Evolutionary conservation across 1,284 basidiomycete genomes (phyloP), one percentile per base, ranked within the genome.

Genomic region (Tilletia walkeri): DNA sequence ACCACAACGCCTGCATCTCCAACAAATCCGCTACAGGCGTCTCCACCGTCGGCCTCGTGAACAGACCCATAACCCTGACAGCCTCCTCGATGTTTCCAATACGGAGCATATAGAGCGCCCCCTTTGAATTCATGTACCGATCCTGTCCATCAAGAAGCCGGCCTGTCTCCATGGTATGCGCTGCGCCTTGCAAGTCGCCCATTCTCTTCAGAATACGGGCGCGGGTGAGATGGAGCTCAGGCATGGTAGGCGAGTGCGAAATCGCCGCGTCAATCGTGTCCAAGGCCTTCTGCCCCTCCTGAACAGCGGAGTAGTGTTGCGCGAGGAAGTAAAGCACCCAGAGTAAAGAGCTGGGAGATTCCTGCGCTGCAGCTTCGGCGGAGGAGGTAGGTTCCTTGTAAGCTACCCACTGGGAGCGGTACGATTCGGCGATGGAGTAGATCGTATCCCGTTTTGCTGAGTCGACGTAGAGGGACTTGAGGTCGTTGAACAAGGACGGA

Each of bases 301-400:
- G 84, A 36, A 77, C 80, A 88, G 77, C 74, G 0, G 93, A 91
- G 79, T 95, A 88, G 84, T 97, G 94, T 75, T 97, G 93, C 0
- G 93, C 91, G 63, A 97, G 90, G 87, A 91, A 97, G 86, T 97
- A 98, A 68, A 98, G 88, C 4, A 91, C 90, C 95, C 96, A 99
- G 24, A 99, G 88, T 77, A 95, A 92, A 7, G 90, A 90, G 1
- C 93, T 91, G 0, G 95, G 94, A 34, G 93, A 89, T 50, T 88
- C 85, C 6, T 59, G 85, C 74, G 24, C 84, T 18, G 71, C 75
- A n/a, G 59, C 67, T 38, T 20, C 45, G 47, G 41, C 36, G 18
- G 65, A 66, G 18, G 65, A 66, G 41, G 39, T 14, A n/a, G 65
- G 45, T 3, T n/a, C 20, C 10, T 54, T 18, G n/a, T 9, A 36